A percentile compares a stretch with the other conserved stretches of the same genome.
Conservation (phyloP, 2,329 filamentous ascomycete species). For the Monosporascus sp. region DNA sequence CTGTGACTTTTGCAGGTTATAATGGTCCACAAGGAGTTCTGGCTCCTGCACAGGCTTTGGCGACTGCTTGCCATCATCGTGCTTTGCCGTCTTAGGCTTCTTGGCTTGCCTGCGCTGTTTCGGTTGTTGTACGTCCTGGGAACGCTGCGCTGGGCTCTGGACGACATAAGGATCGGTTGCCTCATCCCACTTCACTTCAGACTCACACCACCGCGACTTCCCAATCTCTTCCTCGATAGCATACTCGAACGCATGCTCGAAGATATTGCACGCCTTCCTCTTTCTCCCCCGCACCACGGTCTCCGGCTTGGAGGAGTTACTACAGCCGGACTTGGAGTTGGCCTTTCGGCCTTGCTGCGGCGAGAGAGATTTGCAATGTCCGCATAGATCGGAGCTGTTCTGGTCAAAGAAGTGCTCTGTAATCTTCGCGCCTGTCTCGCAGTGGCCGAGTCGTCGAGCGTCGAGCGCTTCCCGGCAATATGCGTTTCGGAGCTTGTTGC, state of each 20-base stretch:
- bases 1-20: neutral
- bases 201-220: neutral
- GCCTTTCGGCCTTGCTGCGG: neutral
- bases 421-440: neutral
- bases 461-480: constrained; percentile 4
- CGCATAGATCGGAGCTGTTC: neutral
- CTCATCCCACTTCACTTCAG: neutral
- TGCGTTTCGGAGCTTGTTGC: constrained; percentile 2
- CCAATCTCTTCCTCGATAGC: neutral
- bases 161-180: neutral
- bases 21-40: neutral
- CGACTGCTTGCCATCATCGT: neutral
- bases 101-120: neutral
- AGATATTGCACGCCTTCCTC: neutral
- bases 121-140: neutral
- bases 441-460: constrained; percentile 4
- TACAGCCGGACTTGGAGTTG: neutral
- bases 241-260: constrained; percentile 3
- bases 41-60: neutral
- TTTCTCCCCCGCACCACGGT: neutral
- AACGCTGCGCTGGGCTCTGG: neutral
- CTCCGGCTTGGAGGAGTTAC: neutral
- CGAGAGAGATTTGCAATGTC: neutral
- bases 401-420: neutral
- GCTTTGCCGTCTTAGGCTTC: neutral